These are phyloP conservation scores for Phialophora tarda DNA, from an alignment of 2,329 filamentous ascomycete genomes.

Conservation along the genomic window DNA sequence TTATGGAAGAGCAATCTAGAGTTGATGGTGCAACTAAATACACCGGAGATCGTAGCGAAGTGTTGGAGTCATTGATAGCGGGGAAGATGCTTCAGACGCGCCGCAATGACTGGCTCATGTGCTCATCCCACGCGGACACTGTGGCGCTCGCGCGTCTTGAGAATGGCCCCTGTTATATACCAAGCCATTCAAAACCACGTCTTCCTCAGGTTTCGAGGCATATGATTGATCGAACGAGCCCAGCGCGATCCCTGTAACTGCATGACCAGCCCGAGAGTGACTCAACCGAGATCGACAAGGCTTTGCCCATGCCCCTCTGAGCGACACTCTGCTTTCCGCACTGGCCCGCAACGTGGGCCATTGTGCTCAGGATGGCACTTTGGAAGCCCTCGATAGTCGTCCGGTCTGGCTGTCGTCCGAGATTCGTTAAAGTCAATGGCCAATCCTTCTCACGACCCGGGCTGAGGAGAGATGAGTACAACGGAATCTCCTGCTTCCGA, in stretches of 20 bases:
- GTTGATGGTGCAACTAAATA: conserved; percentile 12
- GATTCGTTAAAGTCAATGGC: conserved; percentile 16
- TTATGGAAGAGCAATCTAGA: neutral
- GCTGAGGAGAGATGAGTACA: conserved; percentile 67
- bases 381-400: neutral
- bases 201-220: neutral
- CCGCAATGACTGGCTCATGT: conserved; percentile 19
- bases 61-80: conserved; percentile 25
- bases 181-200: neutral
- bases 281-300: neutral
- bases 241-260: neutral
- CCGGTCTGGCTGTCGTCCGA: neutral
- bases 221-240: neutral
- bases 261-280: neutral
- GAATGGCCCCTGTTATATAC: neutral
- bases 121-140: neutral
- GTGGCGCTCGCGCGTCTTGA: neutral
- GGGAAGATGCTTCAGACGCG: conserved; percentile 10
- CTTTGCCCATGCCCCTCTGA: neutral
- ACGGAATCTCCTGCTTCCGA: too few relatives aligned
- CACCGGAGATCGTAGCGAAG: conserved; percentile 3
- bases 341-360: neutral
- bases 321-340: neutral
- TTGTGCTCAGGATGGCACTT: neutral
- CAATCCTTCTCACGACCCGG: conserved; percentile 42